Conservation (phyloP, 345 rosid species). For the Eucalyptus pauciflora region DNA sequence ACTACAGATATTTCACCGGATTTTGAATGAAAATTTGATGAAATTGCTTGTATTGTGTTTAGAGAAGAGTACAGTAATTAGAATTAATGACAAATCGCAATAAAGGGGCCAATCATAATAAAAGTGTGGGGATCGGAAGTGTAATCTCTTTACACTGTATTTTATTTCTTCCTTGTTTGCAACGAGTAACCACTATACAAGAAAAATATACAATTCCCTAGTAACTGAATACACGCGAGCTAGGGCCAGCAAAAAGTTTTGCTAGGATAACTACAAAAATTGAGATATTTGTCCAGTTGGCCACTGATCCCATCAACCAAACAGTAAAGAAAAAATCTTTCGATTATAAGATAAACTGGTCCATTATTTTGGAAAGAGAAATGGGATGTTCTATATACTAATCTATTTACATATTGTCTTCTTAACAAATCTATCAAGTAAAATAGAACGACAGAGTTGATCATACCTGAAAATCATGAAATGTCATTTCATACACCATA, state of each 20-base stretch:
- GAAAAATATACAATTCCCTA: neutral
- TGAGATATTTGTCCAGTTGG: neutral
- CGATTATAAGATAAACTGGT: neutral
- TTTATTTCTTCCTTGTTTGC: neutral
- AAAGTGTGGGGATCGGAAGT: neutral
- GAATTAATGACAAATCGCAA: neutral
- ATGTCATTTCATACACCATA: neutral
- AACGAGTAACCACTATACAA: neutral
- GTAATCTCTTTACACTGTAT: neutral
- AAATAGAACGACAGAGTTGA: too few species aligned
- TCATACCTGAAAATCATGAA: neutral
- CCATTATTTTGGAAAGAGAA: neutral
- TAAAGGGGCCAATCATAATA: neutral
- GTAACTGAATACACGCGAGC: neutral
- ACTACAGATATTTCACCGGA: neutral
- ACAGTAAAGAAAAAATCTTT: neutral
- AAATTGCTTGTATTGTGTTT: neutral
- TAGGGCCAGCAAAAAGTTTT: neutral
- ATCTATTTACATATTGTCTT: neutral
- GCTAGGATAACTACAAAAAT: neutral
- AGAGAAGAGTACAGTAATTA: neutral
- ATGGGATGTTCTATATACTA: neutral
- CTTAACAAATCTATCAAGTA: neutral
- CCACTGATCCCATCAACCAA: neutral
- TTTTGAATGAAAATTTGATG: neutral